Evolutionary conservation across 345 rosid species (phyloP), one percentile per base, ranked within the genome.

Genomic region (Cardamine resedifolia): DNA sequence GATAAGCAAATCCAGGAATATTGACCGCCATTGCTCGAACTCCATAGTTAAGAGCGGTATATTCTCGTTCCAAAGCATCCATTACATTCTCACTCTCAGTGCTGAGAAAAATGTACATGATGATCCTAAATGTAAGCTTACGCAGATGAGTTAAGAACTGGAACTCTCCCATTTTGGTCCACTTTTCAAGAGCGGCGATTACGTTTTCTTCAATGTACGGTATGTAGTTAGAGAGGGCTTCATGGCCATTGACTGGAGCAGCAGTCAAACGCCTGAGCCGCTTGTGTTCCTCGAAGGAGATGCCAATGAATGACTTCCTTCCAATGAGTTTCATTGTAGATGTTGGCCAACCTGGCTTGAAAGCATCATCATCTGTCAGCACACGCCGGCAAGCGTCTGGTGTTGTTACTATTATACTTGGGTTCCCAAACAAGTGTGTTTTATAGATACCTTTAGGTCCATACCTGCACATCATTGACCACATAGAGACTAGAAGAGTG

Each of bases 341-440:
- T 19, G 23, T 27, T 10, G 98, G 98, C 97, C 98, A 94, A 4
- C 97, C 96, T 2, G 92, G 92, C 66, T 76, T 63, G 71, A 94
- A 94, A 4, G 85, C 82, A 31, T 82, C 90, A 34, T 94, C 98
- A 66, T 94, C 87, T 0, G 70, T 83, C 33, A 94, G 57, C 0
- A 89, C 92, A 74, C 79, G 83, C 47, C 76, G 80, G 70, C 91
- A 85, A 3, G 90, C 66, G 27, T 89, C 98, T 4, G 92, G 87
- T n/a, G 73, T 69, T 5, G 98, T 91, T 2, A 94, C 97, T 9
- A 94, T 72, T 33, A 91, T 78, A 49, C 98, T 89, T 0, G 95
- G 98, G 56, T 57, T 83, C 59, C 96, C 98, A 56, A 91, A 94
- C 98, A 94, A 85, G 77, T 90, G 87, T 23, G 78, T 81, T 78